A percentile compares a stretch with the other conserved stretches of the same genome.
Conservation (phyloP, 768 basidiomycete genomes). For the Chlorophyllum brunneum region DNA sequence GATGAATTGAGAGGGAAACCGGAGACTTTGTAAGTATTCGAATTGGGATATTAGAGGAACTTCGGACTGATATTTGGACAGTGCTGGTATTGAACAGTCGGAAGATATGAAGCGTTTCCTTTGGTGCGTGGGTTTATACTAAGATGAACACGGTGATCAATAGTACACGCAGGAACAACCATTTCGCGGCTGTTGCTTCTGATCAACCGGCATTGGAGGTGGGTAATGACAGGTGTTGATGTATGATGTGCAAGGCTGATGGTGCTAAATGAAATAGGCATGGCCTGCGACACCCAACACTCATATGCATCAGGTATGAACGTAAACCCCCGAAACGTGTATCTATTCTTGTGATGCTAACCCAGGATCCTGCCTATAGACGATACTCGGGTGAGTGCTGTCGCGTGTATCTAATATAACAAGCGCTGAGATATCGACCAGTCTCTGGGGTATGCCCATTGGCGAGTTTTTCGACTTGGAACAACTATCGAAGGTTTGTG, state of each 20-base stretch:
- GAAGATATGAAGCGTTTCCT: slow-evolving; percentile 71
- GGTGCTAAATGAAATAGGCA: slow-evolving; percentile 19
- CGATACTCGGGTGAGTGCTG: slow-evolving; percentile 50
- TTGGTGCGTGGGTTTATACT: slow-evolving; percentile 42
- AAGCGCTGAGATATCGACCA: slow-evolving; percentile 20
- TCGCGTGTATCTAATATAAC: too few relatives aligned
- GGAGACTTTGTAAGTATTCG: slow-evolving; percentile 49
- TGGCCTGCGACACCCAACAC: slow-evolving; percentile 49
- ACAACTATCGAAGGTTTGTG: slow-evolving; percentile 51
- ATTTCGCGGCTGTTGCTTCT: slow-evolving; percentile 66
- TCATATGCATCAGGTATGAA: slow-evolving; percentile 53
- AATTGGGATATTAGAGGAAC: background rate
- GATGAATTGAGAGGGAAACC: slow-evolving; percentile 36
- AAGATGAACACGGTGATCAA: background rate
- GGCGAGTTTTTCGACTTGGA: slow-evolving; percentile 78
- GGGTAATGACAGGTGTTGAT: background rate
- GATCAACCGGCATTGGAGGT: slow-evolving; percentile 69
- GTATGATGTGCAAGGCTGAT: background rate
- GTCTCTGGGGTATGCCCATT: slow-evolving; percentile 73
- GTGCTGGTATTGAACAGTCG: slow-evolving; percentile 65
- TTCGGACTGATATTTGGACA: slow-evolving; percentile 20
- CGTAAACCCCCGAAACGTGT: background rate
- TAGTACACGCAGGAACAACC: slow-evolving; percentile 53
- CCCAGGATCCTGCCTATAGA: slow-evolving; percentile 30
- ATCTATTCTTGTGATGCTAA: background rate